phyloP scores from a whole-genome alignment of 345 rosid genomes.

The Ceriops tagal region DNA sequence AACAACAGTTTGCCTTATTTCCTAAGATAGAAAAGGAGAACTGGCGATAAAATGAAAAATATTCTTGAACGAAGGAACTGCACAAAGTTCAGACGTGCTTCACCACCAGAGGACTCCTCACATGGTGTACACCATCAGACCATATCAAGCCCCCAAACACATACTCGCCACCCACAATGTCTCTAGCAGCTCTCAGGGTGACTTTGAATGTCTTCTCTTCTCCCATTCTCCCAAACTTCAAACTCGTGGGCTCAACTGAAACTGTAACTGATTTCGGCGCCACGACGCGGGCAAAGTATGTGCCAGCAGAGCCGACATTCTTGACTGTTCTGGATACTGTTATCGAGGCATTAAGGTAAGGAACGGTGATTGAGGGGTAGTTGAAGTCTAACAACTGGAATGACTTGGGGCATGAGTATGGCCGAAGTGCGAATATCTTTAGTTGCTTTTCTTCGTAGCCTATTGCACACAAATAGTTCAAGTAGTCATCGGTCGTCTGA shows the following conservation, averaged over 20 bases:
- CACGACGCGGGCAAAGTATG: conserved; percentile 26
- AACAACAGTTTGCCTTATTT: too few relatives aligned
- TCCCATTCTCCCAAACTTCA: conserved; percentile 30
- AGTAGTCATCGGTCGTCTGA: conserved; percentile 20
- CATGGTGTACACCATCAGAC: conserved; percentile 49
- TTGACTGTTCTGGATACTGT: conserved; percentile 32
- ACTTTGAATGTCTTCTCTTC: conserved; percentile 45
- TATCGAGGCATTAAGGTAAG: conserved; percentile 13
- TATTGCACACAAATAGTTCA: conserved; percentile 40
- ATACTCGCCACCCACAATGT: neutral
- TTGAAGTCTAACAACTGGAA: conserved; percentile 32
- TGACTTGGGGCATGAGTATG: conserved; percentile 29
- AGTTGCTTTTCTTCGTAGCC: conserved; percentile 30
- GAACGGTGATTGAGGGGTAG: conserved; percentile 51
- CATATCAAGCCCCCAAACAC: conserved; percentile 42
- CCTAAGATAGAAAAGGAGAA: too few relatives aligned
- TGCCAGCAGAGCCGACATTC: conserved; percentile 47
- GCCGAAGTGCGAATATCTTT: conserved; percentile 7
- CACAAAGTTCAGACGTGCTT: neutral
- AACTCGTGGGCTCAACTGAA: conserved; percentile 24
- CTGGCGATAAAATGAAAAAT: too few relatives aligned
- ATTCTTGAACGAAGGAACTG: too few relatives aligned
- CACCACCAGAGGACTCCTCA: conserved; percentile 39
- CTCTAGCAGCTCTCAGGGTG: conserved; percentile 8
- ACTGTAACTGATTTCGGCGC: conserved; percentile 30